Percentiles rank a stretch among this genome's conserved stretches.
These are phyloP conservation scores for Backusella westeae DNA, from an alignment of 192 early-diverging fungal genomes.

Conservation along the genomic window DNA sequence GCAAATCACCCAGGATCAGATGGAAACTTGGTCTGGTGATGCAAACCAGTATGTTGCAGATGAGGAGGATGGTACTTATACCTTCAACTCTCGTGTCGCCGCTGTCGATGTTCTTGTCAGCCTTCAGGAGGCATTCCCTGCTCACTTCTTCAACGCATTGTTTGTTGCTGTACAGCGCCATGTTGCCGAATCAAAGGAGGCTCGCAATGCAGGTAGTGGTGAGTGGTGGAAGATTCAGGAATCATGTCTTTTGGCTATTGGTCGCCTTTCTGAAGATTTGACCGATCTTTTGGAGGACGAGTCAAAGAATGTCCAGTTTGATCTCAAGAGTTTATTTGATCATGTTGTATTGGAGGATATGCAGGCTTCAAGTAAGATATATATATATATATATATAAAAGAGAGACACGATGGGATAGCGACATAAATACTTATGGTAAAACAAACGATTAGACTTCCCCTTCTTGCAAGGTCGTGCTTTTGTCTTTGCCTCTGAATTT, in stretches of 20 bases:
- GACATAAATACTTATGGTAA: background rate
- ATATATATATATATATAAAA: background rate
- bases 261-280: slow-evolving; percentile 59
- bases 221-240: slow-evolving; percentile 89
- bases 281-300: slow-evolving; percentile 50
- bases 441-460: slow-evolving; percentile 51
- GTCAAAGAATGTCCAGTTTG: slow-evolving; percentile 48
- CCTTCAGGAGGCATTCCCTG: slow-evolving; percentile 25
- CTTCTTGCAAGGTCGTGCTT: slow-evolving; percentile 86
- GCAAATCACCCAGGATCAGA: slow-evolving; percentile 81
- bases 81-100: slow-evolving; percentile 85
- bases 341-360: slow-evolving; percentile 77
- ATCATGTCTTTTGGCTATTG: slow-evolving; percentile 76
- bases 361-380: slow-evolving; percentile 47
- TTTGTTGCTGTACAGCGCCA: slow-evolving; percentile 48
- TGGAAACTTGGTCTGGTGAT: slow-evolving; percentile 79
- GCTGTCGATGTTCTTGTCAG: slow-evolving; percentile 69
- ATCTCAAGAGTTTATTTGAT: slow-evolving; percentile 77
- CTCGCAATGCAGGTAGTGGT: slow-evolving; percentile 46
- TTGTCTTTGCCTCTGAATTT: slow-evolving; percentile 86
- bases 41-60: slow-evolving; percentile 89
- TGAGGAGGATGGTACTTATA: slow-evolving; percentile 84
- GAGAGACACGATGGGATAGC: background rate
- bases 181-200: slow-evolving; percentile 49
- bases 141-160: slow-evolving; percentile 53